Conservation (phyloP, 2,329 filamentous ascomycete species). For the Alternaria ventricosa region DNA sequence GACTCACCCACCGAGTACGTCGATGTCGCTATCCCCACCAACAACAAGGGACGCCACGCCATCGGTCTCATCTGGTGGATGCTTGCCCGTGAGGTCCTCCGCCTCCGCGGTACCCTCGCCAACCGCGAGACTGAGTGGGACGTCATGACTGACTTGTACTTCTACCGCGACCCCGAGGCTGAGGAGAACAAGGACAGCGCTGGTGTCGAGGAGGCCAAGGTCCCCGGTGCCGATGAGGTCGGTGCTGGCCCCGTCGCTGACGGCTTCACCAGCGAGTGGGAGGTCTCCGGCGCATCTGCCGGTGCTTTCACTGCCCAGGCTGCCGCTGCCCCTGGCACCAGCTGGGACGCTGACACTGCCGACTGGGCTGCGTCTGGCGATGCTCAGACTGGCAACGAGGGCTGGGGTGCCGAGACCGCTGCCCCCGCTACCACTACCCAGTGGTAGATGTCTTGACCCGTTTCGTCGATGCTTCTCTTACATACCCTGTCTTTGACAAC, state of each 20-base stretch:
- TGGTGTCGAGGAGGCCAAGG: conserved; percentile 83
- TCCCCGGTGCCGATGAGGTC: conserved; percentile 82
- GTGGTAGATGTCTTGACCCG: conserved; percentile 52
- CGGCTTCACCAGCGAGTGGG: conserved; percentile 86
- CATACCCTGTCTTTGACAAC: conserved; percentile 46
- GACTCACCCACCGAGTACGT: conserved; percentile 99
- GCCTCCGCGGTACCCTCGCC: conserved; percentile 95
- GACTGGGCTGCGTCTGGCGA: conserved; percentile 71
- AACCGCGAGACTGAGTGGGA: conserved; percentile 98
- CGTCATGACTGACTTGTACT: conserved; percentile 99
- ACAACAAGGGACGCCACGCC: conserved; percentile 99
- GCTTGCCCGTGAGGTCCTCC: conserved; percentile 98
- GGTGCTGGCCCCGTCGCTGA: conserved; percentile 78
- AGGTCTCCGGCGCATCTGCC: conserved; percentile 71
- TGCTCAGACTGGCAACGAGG: conserved; percentile 56
- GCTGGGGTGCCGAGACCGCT: conserved; percentile 56
- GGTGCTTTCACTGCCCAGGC: conserved; percentile 65
- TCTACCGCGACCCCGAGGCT: conserved; percentile 99
- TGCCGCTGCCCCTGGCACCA: conserved; percentile 67
- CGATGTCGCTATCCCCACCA: conserved; percentile 99
- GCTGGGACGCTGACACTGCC: conserved; percentile 68
- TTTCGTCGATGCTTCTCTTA: conserved; percentile 23
- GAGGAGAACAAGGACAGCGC: conserved; percentile 97
- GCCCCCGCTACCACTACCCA: conserved; percentile 42
- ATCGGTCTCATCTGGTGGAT: conserved; percentile 99